These are phyloP conservation scores for Yamadazyma taylorii DNA, from an alignment of 1,139 yeast species.

Conservation along the genomic window DNA sequence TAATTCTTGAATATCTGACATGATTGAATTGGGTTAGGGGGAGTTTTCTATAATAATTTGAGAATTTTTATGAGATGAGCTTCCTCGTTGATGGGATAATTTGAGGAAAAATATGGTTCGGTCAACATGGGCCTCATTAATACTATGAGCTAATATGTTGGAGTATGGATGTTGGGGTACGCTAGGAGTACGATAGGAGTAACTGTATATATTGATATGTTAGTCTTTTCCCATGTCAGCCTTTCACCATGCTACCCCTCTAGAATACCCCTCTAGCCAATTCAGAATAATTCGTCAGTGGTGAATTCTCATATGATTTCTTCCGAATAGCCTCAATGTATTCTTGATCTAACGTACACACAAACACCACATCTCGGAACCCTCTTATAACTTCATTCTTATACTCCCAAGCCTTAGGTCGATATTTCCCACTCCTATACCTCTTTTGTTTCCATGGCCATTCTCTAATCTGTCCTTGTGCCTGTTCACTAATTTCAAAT, in stretches of 20 bases:
- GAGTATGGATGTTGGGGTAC: no score
- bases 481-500: conserved; percentile 11
- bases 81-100: no score
- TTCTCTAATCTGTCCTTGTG: conserved; percentile 7
- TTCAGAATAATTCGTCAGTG: background rate
- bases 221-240: no score
- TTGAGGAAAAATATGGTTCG: background rate
- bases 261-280: no score
- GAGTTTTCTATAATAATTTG: no score
- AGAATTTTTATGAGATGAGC: conserved; percentile 2
- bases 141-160: no score
- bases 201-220: no score
- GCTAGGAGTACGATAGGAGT: no score
- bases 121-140: no score
- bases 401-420: conserved; percentile 10
- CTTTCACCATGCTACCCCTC: no score
- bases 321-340: conserved; percentile 8
- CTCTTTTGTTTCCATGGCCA: conserved; percentile 9
- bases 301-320: background rate
- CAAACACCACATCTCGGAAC: conserved; percentile 13
- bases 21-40: background rate
- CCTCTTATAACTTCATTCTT: conserved; percentile 8
- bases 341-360: conserved; percentile 13
- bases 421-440: conserved; percentile 7
- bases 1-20: conserved; percentile 35